Conservation (phyloP, 768 basidiomycete species). For the Lepiota brunneoincarnata region DNA sequence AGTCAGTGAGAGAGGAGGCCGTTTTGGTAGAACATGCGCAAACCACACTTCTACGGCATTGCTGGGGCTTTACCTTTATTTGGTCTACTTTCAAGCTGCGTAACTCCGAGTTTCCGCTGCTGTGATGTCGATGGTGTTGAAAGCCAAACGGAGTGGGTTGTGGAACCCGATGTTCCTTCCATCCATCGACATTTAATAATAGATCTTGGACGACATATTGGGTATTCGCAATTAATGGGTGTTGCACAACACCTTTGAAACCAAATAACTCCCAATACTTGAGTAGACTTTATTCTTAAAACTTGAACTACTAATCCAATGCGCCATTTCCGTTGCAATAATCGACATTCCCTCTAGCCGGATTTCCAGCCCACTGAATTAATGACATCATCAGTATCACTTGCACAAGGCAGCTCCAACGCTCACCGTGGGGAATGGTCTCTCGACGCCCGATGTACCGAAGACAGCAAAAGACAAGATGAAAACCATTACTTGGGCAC, state of each 20-base stretch:
- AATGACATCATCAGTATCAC: constrained; percentile 7
- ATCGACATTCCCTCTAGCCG: constrained; percentile 49
- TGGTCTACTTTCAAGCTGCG: constrained; percentile 14
- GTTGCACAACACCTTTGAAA: background rate
- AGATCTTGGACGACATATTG: background rate
- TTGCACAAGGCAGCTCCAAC: background rate
- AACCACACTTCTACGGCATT: constrained; percentile 37
- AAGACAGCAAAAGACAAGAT: constrained; percentile 64
- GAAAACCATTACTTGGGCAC: constrained; percentile 64
- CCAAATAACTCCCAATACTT: background rate
- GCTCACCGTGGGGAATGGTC: constrained; percentile 47
- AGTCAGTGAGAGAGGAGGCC: constrained; percentile 33
- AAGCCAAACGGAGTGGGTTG: background rate
- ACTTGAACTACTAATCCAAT: constrained; percentile 26
- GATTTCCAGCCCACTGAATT: constrained; percentile 53
- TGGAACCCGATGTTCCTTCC: background rate
- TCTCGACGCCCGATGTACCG: constrained; percentile 48
- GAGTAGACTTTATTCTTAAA: too few relatives aligned
- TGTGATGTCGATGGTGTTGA: background rate
- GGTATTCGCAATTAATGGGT: background rate
- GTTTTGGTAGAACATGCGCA: constrained; percentile 34
- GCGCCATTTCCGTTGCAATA: constrained; percentile 62
- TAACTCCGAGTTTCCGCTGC: background rate
- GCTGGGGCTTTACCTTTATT: constrained; percentile 33
- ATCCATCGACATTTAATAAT: constrained; percentile 1